Evolutionary conservation across 2,329 filamentous ascomycete genomes (phyloP).

Genomic region (Aspergillus novoparasiticus): DNA sequence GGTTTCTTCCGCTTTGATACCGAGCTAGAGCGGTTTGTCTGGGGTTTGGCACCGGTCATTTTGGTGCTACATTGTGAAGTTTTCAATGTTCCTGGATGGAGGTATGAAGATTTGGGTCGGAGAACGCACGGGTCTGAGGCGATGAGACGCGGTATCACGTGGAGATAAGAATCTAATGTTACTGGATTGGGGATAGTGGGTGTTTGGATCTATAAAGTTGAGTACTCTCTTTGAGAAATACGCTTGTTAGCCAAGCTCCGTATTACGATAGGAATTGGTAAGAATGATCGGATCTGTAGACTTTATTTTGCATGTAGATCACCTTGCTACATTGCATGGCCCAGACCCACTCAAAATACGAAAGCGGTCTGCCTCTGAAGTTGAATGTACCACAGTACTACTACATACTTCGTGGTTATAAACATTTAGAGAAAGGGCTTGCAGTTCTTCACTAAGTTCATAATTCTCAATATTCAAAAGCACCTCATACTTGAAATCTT

Average conservation of each 20-base stretch:
- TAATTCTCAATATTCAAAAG: no score
- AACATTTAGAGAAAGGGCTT: no score
- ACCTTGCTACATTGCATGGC: not conserved
- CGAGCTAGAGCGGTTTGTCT: not conserved
- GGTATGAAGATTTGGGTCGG: not conserved
- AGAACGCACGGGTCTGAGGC: not conserved
- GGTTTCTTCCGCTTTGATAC: slow-evolving; percentile 3
- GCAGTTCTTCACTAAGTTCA: no score
- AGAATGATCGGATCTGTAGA: no score
- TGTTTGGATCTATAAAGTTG: not conserved
- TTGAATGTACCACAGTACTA: no score
- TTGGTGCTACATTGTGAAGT: slow-evolving; percentile 6
- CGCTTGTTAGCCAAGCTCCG: no score
- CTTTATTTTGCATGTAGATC: not conserved
- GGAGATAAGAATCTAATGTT: slow-evolving; percentile 9
- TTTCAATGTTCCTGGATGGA: not conserved
- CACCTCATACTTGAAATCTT: no score
- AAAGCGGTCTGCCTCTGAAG: no score
- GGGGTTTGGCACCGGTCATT: slow-evolving; percentile 5
- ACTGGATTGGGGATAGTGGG: slow-evolving; percentile 6
- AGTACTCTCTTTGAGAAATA: no score
- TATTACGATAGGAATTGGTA: no score
- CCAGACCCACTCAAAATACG: not conserved
- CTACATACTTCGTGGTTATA: no score
- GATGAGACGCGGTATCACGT: slow-evolving; percentile 26